Conservation (phyloP, 345 rosid genomes). For the Eucalyptus leucophloia region DNA sequence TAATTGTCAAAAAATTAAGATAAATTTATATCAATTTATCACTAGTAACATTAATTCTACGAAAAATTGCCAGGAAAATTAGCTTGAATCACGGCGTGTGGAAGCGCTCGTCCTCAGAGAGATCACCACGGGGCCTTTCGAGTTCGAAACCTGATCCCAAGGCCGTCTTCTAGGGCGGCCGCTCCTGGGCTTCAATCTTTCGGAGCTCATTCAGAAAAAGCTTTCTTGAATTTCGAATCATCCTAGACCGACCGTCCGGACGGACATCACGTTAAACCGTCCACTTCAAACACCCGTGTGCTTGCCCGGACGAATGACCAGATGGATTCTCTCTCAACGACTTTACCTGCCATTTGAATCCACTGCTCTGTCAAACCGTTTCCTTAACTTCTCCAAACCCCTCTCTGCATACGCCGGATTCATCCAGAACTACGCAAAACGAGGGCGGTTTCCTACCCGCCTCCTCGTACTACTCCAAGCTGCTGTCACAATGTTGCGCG, state of each 20-base stretch:
- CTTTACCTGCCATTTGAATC: slow-evolving; percentile 2
- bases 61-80: background rate
- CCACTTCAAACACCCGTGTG: background rate
- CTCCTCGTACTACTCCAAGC: slow-evolving; percentile 10
- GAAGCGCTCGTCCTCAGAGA: background rate
- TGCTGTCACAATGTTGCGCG: slow-evolving; percentile 24
- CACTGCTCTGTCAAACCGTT: background rate
- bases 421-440: background rate
- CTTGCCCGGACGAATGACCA: background rate
- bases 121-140: background rate
- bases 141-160: background rate
- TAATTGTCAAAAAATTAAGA: no score
- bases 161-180: background rate
- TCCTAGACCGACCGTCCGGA: background rate
- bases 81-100: background rate
- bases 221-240: background rate
- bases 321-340: background rate
- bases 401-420: background rate
- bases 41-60: no score
- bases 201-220: background rate
- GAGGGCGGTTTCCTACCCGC: background rate
- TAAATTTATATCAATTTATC: no score
- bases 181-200: background rate
- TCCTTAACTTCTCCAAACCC: background rate
- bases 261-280: background rate